phyloP scores from a whole-genome alignment of 805 yeast species.

The Ogataea haglerorum region DNA sequence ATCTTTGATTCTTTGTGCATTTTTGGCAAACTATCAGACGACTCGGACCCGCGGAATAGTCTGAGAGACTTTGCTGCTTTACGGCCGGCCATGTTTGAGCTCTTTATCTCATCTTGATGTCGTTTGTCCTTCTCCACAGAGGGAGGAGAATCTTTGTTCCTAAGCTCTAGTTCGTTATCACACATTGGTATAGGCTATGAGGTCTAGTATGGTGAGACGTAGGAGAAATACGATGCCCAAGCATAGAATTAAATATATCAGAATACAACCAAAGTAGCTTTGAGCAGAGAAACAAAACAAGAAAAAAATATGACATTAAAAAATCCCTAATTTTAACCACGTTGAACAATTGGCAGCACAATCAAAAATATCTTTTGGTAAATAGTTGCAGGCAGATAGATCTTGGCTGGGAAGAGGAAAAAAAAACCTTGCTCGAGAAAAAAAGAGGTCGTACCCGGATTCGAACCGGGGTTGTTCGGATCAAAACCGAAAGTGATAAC shows the following conservation, averaged over 20 bases:
- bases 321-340: constrained; percentile 4
- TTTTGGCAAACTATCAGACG: constrained; percentile 14
- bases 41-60: constrained; percentile 42
- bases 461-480: constrained; percentile 83
- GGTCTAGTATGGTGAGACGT: neutral
- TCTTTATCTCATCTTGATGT: constrained; percentile 5
- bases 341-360: constrained; percentile 1
- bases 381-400: too few relatives aligned
- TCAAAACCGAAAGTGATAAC: constrained; percentile 80
- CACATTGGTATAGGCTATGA: constrained; percentile 3
- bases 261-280: neutral
- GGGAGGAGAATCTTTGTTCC: constrained; percentile 2
- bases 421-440: constrained; percentile 8
- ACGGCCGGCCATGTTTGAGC: constrained; percentile 41
- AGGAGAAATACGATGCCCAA: constrained; percentile 1
- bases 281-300: constrained; percentile 4
- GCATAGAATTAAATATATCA: constrained; percentile 4
- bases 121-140: constrained; percentile 1
- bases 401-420: neutral
- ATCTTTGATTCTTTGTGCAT: constrained; percentile 2
- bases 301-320: constrained; percentile 5
- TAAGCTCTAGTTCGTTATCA: neutral
- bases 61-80: constrained; percentile 58
- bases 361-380: constrained; percentile 27
- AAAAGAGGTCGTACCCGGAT: constrained; percentile 72